Evolutionary conservation across 208 protist species (phyloP).

Genomic region (Strigomonas oncopelti): DNA sequence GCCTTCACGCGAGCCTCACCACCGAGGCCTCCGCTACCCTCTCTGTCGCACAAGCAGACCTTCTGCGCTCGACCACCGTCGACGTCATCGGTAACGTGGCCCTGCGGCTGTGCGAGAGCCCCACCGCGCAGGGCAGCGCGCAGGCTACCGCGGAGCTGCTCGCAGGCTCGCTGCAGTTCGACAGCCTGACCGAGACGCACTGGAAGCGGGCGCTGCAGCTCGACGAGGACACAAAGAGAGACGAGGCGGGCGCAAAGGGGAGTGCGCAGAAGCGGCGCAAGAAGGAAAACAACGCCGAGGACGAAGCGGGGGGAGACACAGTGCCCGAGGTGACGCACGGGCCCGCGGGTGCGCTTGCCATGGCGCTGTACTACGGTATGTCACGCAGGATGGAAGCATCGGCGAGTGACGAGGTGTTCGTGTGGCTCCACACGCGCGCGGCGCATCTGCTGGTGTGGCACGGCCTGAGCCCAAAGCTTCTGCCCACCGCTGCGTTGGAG

Average conservation of each 20-base stretch:
- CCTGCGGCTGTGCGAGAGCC: slow-evolving; percentile 39
- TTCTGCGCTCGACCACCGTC: slow-evolving; percentile 40
- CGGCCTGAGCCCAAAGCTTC: neutral
- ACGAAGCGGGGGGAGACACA: neutral
- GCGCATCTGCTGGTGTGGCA: slow-evolving; percentile 57
- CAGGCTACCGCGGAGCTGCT: neutral
- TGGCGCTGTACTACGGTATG: slow-evolving; percentile 33
- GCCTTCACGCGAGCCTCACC: slow-evolving; percentile 27
- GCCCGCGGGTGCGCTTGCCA: neutral
- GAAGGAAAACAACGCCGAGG: neutral
- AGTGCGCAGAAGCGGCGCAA: slow-evolving; percentile 1
- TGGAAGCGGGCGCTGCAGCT: slow-evolving; percentile 4
- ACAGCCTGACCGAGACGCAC: slow-evolving; percentile 1
- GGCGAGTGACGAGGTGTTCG: slow-evolving; percentile 24
- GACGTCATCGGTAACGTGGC: slow-evolving; percentile 66
- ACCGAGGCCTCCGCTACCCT: neutral
- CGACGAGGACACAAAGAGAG: neutral
- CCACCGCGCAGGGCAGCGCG: neutral
- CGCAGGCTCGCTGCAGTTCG: neutral
- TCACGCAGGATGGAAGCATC: slow-evolving; percentile 23
- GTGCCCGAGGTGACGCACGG: neutral
- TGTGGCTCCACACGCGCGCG: slow-evolving; percentile 54
- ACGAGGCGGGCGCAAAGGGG: neutral
- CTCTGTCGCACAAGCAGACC: slow-evolving; percentile 15
- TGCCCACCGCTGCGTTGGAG: slow-evolving; percentile 22